phyloP scores from a whole-genome alignment of 495 filamentous ascomycete species.

The Chaetomium fimeti region DNA sequence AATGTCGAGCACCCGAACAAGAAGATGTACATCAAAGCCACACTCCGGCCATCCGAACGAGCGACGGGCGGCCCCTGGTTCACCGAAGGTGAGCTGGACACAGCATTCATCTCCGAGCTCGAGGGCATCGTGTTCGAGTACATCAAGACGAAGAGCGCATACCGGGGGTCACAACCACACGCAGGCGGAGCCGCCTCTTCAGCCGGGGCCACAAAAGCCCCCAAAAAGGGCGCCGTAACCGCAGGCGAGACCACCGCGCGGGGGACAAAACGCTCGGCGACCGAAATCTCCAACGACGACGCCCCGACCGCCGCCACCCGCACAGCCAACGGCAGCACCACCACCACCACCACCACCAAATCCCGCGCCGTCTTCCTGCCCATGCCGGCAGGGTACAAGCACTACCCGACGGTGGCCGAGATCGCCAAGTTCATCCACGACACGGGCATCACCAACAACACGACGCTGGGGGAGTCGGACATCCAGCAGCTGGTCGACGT shows the following conservation, averaged over 20 bases:
- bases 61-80: slow-evolving; percentile 93
- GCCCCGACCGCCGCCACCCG: slow-evolving; percentile 3
- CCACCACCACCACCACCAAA: slow-evolving; percentile 1
- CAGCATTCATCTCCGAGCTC: slow-evolving; percentile 74
- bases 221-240: slow-evolving; percentile 48
- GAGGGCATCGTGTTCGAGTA: slow-evolving; percentile 65
- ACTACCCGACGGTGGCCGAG: slow-evolving; percentile 71
- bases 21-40: slow-evolving; percentile 82
- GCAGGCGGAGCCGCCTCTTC: slow-evolving; percentile 23
- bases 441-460: slow-evolving; percentile 61
- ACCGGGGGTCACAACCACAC: slow-evolving; percentile 40
- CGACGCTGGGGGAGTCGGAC: slow-evolving; percentile 63
- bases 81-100: slow-evolving; percentile 74
- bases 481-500: slow-evolving; percentile 80
- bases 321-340: slow-evolving; percentile 27
- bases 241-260: slow-evolving; percentile 34
- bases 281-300: slow-evolving; percentile 44
- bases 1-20: slow-evolving; percentile 62
- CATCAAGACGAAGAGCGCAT: slow-evolving; percentile 70
- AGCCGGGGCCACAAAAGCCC: slow-evolving; percentile 26
- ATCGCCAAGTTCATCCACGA: slow-evolving; percentile 70
- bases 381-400: slow-evolving; percentile 63
- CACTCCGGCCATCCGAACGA: slow-evolving; percentile 75
- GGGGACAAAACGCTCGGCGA: slow-evolving; percentile 38
- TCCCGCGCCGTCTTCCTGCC: slow-evolving; percentile 50